A percentile compares a stretch with the other conserved stretches of the same genome.
These are phyloP conservation scores for Fusarium gaditjirri DNA, from an alignment of 2,329 filamentous ascomycete genomes.

Conservation along the genomic window DNA sequence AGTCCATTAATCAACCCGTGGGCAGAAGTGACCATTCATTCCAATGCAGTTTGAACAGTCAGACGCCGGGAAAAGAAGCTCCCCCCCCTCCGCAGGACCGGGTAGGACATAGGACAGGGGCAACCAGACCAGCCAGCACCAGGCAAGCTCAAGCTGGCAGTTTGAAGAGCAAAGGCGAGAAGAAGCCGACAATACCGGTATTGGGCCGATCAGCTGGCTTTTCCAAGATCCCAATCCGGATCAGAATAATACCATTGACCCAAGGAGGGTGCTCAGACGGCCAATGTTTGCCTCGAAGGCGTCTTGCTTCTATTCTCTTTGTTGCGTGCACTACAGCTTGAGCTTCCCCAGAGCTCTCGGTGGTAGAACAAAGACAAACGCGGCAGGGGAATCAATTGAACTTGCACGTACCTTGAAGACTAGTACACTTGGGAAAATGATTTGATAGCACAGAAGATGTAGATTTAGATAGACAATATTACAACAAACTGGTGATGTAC, in stretches of 20 bases:
- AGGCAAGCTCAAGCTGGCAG: neutral
- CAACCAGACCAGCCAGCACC: slow-evolving; percentile 1
- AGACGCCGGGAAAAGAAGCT: slow-evolving; percentile 26
- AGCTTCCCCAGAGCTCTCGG: slow-evolving; percentile 17
- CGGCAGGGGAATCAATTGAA: slow-evolving; percentile 21
- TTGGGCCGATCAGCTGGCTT: slow-evolving; percentile 28
- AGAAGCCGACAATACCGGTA: slow-evolving; percentile 22
- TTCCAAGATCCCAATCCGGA: slow-evolving; percentile 35
- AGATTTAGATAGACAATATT: slow-evolving; percentile 27
- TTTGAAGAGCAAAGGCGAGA: slow-evolving; percentile 12
- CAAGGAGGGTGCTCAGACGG: slow-evolving; percentile 5
- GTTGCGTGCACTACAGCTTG: slow-evolving; percentile 3
- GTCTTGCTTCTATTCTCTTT: slow-evolving; percentile 9
- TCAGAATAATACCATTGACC: slow-evolving; percentile 17
- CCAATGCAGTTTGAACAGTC: slow-evolving; percentile 6
- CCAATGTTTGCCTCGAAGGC: slow-evolving; percentile 26
- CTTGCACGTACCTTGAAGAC: slow-evolving; percentile 40
- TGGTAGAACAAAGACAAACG: slow-evolving; percentile 28
- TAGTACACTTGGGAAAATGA: slow-evolving; percentile 34
- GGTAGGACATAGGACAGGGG: slow-evolving; percentile 25
- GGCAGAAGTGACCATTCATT: slow-evolving; percentile 29
- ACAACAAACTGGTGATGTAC: slow-evolving; percentile 34
- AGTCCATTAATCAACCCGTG: slow-evolving; percentile 38
- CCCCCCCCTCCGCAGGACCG: slow-evolving; percentile 29
- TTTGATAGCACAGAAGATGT: slow-evolving; percentile 27